phyloP scores from a whole-genome alignment of 805 yeast genomes.

The Monosporozyma solicola region DNA sequence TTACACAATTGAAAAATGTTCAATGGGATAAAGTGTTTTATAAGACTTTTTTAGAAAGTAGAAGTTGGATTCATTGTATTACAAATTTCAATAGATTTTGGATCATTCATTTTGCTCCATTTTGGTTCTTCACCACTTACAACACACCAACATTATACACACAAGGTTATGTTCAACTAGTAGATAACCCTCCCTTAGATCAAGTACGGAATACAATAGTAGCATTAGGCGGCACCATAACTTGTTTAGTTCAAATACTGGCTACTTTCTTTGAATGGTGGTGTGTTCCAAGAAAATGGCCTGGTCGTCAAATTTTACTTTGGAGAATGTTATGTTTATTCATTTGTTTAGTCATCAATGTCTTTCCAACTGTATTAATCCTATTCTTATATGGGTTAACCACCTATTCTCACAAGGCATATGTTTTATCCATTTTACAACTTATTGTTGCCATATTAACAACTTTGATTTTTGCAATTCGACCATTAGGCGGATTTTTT shows the following conservation, averaged over 20 bases:
- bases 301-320: conserved; percentile 56
- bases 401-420: conserved; percentile 25
- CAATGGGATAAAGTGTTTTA: conserved; percentile 60
- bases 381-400: conserved; percentile 30
- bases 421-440: conserved; percentile 45
- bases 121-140: conserved; percentile 68
- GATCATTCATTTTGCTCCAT: conserved; percentile 64
- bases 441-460: conserved; percentile 46
- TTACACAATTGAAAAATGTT: conserved; percentile 42
- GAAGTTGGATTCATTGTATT: conserved; percentile 69
- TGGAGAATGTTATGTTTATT: conserved; percentile 39
- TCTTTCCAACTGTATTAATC: conserved; percentile 47
- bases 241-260: conserved; percentile 45
- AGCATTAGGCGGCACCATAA: conserved; percentile 59
- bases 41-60: conserved; percentile 65
- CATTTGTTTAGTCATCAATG: conserved; percentile 36
- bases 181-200: conserved; percentile 52
- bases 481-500: conserved; percentile 54
- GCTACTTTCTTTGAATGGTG: conserved; percentile 49
- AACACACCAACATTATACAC: conserved; percentile 66
- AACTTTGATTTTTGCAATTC: conserved; percentile 47
- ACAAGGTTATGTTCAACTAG: conserved; percentile 40
- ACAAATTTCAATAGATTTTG: conserved; percentile 72
- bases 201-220: conserved; percentile 49
- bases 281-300: conserved; percentile 65